Evolutionary conservation across 352 stramenopile species (phyloP), one percentile per base, ranked within the genome.

Genomic region (Pythium brassicae): DNA sequence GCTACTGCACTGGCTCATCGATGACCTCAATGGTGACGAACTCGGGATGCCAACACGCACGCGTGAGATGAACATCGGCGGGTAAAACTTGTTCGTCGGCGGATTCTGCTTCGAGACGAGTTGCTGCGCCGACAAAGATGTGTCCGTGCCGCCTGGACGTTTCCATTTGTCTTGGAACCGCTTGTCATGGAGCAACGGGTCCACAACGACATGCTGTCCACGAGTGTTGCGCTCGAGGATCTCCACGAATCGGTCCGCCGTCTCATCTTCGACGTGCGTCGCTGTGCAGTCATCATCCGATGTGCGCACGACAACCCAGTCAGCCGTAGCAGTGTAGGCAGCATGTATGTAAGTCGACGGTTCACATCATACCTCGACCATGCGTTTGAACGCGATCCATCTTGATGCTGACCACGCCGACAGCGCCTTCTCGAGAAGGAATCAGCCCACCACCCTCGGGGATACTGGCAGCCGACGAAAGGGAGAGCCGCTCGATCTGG

Each of bases 111-210:
- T 63, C 0, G 60, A 44, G 7, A 81, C 22, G 23, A 73, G 50
- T 22, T 73, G 50, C 17, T 88, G 78, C 17, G 61, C 68, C 2
- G 80, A 88, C 8, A 32, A 45, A n/a, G 43, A 69, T 4, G 51
- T 55, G 54, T 65, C 65, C 2, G 37, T 22, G 49, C 55, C 20
- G 49, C 61, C 71, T 22, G 61, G 51, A 39, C 61, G 66, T 14
- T 65, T 54, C 70, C 79, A 88, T 34, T 87, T 90, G 34, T 78
- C 68, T 58, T 88, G 77, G 49, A 88, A 88, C n/a, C 57, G 55
- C 25, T 57, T 51, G 2, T 90, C 77, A 9, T 76, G 61, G 10
- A 90, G 40, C n/a, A 86, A 50, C 5, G 75, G 77, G 26, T 90
- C 77, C 3, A 82, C 52, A 5, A 83, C 61, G 11, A 87, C 53